A percentile compares a stretch with the other conserved stretches of the same genome.
phyloP scores from a whole-genome alignment of 352 stramenopile species.

The Phytophthora chlamydospora region DNA sequence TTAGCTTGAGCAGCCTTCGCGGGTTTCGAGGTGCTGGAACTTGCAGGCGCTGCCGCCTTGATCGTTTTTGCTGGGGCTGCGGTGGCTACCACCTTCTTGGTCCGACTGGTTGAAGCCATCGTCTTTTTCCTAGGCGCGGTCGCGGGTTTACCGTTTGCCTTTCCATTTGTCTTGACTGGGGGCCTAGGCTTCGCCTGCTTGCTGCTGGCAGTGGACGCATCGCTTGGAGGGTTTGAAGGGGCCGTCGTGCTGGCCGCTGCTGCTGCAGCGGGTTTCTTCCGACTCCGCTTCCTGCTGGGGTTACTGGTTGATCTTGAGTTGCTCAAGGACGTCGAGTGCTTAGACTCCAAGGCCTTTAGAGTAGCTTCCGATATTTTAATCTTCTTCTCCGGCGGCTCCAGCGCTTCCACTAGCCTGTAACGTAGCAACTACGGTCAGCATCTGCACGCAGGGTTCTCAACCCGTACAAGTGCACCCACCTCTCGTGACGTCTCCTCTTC shows the following conservation, averaged over 20 bases:
- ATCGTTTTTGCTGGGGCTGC: not conserved
- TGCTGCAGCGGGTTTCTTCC: conserved; percentile 38
- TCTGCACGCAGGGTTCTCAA: not conserved
- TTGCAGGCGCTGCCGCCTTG: conserved; percentile 5
- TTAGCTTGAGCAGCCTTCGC: conserved; percentile 10
- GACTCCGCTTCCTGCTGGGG: conserved; percentile 30
- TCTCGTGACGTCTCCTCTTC: conserved; percentile 40
- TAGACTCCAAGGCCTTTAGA: conserved; percentile 33
- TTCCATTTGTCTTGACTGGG: conserved; percentile 20
- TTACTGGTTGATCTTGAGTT: conserved; percentile 1
- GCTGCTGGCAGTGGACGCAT: conserved; percentile 7
- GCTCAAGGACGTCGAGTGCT: conserved; percentile 17
- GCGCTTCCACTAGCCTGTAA: conserved; percentile 32
- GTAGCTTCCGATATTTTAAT: conserved; percentile 42
- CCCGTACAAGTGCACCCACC: conserved; percentile 1
- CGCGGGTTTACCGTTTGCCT: conserved; percentile 7
- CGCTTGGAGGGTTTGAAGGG: conserved; percentile 14
- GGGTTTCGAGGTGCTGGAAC: conserved; percentile 15
- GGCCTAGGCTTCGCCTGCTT: conserved; percentile 22
- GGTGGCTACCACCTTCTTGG: conserved; percentile 17
- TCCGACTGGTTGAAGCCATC: conserved; percentile 3
- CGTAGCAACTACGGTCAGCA: conserved; percentile 2
- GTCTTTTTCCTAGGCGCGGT: conserved; percentile 23
- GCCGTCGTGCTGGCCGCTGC: conserved; percentile 8
- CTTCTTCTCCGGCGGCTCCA: conserved; percentile 47